Base-by-base conservation (phyloP, 352 stramenopile genomes). In the Globisporangium splendens region DNA sequence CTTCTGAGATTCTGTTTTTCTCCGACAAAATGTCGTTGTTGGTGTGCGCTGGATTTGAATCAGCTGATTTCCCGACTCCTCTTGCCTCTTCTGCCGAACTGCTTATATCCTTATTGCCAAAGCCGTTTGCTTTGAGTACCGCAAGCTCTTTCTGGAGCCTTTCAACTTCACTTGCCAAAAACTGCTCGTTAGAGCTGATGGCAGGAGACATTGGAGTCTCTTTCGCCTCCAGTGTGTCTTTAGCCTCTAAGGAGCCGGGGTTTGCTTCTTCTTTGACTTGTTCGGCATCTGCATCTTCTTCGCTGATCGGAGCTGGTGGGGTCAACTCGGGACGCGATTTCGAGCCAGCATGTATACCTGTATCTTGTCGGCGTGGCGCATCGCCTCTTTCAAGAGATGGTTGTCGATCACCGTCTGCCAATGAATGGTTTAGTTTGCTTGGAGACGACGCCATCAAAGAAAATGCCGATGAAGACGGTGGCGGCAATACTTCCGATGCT, bases 71-170 rank as follows among this genome's bases (percentile, higher is more conserved):
- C 28, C 10, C 28, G 28, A 35, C 28, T 35, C 15, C 11, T 51
- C 24, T 51, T 51, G 8, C 11, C 46, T 56, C 56, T 13, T 10
- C 13, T 10, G 49, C 13, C 56, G 50, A 51, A 18, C 21, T 54
- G 7, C 41, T 48, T n/a, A 17, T 56, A 17, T 15, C 35, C 0
- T 43, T 60, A 21, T 8, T 33, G 15, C 35, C 47, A 7, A 4
- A 18, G 39, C 54, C 18, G n/a, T 21, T 44, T 12, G 17, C 35
- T 46, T 61, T 50, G n/a, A 61, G 15, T 2, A 53, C 59, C 10
- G 18, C 63, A 4, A 85, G 46, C 17, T 75, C 70, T 42, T 69
- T 66, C 6, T 61, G 61, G 33, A 85, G 35, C 7, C 65, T 59
- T 35, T 50, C 62, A 17, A 80, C 51, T 43, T 83, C 65, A 0